phyloP scores from a whole-genome alignment of 768 basidiomycete genomes.

The Tephrocybe sp. region DNA sequence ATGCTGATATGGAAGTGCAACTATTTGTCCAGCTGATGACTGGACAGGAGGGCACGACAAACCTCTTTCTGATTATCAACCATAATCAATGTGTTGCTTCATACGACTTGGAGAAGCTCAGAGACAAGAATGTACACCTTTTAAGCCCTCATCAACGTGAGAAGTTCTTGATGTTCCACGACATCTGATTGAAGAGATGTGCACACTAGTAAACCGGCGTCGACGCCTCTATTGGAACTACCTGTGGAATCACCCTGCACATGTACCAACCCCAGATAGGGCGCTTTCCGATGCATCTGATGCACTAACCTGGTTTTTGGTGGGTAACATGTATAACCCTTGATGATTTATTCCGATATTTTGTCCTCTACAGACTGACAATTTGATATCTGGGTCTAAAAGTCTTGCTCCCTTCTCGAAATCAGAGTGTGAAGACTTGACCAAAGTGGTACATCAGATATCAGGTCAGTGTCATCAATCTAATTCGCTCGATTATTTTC shows the following conservation, averaged over 20 bases:
- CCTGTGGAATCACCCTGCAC: conserved; percentile 46
- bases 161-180: too few species aligned
- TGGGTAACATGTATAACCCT: conserved; percentile 15
- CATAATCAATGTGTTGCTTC: conserved; percentile 47
- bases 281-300: conserved; percentile 46
- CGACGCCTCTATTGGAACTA: conserved; percentile 53
- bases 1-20: conserved; percentile 43
- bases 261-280: conserved; percentile 36
- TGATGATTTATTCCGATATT: not conserved
- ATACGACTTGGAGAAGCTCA: conserved; percentile 31
- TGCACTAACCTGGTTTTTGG: conserved; percentile 49
- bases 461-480: conserved; percentile 20
- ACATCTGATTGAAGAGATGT: too few species aligned
- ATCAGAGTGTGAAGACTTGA: conserved; percentile 48
- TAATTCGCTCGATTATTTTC: too few species aligned
- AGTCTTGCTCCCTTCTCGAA: conserved; percentile 54
- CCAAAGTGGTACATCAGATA: conserved; percentile 35
- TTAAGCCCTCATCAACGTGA: conserved; percentile 26
- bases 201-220: too few species aligned
- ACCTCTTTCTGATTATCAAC: conserved; percentile 41
- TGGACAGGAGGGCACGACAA: conserved; percentile 14
- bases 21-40: conserved; percentile 26
- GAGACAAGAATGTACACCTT: conserved; percentile 21
- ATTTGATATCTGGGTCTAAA: conserved; percentile 40
- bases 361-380: conserved; percentile 34